Base-by-base conservation (phyloP, 2,329 filamentous ascomycete genomes). In the Cladosporium colombiae region DNA sequence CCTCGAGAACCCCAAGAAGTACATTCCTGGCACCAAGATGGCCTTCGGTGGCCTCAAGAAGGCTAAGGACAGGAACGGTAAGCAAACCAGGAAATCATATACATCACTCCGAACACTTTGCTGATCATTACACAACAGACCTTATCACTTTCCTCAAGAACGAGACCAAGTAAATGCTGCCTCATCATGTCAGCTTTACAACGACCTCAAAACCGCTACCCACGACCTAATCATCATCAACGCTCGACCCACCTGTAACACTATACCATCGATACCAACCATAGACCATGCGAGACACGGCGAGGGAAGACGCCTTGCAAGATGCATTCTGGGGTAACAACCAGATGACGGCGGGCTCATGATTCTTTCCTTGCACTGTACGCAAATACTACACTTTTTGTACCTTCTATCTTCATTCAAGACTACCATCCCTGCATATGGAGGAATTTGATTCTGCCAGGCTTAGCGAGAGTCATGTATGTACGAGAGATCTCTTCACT, bases 1-100 rank as follows among this genome's bases (percentile, higher is more conserved):
- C 89, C 93, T 99, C 78, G 95, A 99, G 89, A 98, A 98, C 91
- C 95, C 95, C 85, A 99, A 99, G 91, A 98, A 98, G 88, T 99
- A 93, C 89, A 97, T 99, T 73, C 95, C 95, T 75, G 95, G 95
- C 75, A 99, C 95, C 85, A 99, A 98, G 92, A 99, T 99, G 95
- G 95, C 95, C 77, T 99, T 98, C 81, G 95, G 95, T 85, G 95
- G 95, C 82, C 88, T 99, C 79, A 99, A 99, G 93, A 99, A 99
- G 92, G 88, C 89, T 80, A 98, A 98, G 91, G 95, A 59, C 56
- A 35, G 56, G 31, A 59, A 59, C 56, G 56, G 56, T 59, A 59
- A 59, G 56, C 37, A 57, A 3, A 3, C n/a, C 23, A 13, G 1
- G n/a, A 33, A 7, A 31, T 31, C 29, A 31, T 31, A 31, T 10